These are phyloP conservation scores for Eucalyptus tenuipes DNA, from an alignment of 345 rosid genomes.

Conservation along the genomic window DNA sequence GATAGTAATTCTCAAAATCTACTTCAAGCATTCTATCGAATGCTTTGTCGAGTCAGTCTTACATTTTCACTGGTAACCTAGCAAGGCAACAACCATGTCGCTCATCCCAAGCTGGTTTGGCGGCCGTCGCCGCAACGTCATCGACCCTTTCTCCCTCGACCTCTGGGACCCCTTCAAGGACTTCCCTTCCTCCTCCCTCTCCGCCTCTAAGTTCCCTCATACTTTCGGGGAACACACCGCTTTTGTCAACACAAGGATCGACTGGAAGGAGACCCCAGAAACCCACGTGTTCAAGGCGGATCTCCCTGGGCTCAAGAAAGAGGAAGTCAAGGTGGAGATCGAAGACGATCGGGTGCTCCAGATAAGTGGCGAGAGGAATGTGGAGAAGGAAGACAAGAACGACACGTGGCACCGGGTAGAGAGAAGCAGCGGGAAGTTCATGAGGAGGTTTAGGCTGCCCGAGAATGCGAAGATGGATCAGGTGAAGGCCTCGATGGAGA, in stretches of 20 bases:
- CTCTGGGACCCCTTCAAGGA: slow-evolving; percentile 3
- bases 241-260: not conserved
- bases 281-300: slow-evolving; percentile 7
- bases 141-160: slow-evolving; percentile 12
- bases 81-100: not conserved
- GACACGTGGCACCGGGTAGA: slow-evolving; percentile 9
- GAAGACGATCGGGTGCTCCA: slow-evolving; percentile 4
- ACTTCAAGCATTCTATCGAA: not conserved
- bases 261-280: slow-evolving; percentile 10
- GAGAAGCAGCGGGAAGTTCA: slow-evolving; percentile 8
- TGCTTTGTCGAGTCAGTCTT: not conserved
- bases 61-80: not conserved
- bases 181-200: not conserved
- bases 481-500: slow-evolving; percentile 14
- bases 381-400: slow-evolving; percentile 10
- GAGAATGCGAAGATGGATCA: slow-evolving; percentile 1
- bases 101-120: slow-evolving; percentile 1
- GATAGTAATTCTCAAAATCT: no score
- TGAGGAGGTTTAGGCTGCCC: slow-evolving; percentile 9
- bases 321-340: slow-evolving; percentile 5
- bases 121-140: not conserved
- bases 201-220: not conserved
- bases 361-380: slow-evolving; percentile 6
- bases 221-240: not conserved
- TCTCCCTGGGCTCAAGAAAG: slow-evolving; percentile 8